A percentile compares a stretch with the other conserved stretches of the same genome.
Evolutionary conservation across 176 grass and related monocot species (phyloP).

Genomic region (Juncus effusus): DNA sequence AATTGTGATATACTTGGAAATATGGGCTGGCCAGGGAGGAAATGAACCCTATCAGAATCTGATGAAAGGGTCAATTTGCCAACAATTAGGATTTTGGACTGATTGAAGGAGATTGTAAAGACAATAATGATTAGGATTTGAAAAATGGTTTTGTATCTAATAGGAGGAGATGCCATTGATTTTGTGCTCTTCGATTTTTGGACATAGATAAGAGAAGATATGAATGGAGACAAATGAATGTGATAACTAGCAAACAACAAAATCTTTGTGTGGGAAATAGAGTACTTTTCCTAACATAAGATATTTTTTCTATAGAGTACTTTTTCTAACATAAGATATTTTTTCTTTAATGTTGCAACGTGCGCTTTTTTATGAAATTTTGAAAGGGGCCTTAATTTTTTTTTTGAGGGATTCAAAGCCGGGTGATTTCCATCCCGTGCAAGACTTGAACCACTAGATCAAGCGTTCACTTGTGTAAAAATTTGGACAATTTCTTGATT

Average conservation of each 20-base stretch:
- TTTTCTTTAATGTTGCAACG: too few relatives aligned
- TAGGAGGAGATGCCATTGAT: constrained; percentile 13
- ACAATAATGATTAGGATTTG: constrained; percentile 19
- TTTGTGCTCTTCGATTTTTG: not conserved
- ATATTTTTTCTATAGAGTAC: too few relatives aligned
- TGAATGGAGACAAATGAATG: constrained; percentile 18
- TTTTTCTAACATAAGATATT: too few relatives aligned
- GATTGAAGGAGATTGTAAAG: constrained; percentile 6
- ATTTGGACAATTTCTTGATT: too few relatives aligned
- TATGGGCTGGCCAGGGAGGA: constrained; percentile 43
- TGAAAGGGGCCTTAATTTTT: too few relatives aligned
- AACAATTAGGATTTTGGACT: not conserved
- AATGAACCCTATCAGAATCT: constrained; percentile 40
- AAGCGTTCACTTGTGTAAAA: too few relatives aligned
- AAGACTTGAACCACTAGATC: too few relatives aligned
- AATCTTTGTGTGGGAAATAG: too few relatives aligned
- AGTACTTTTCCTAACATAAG: too few relatives aligned
- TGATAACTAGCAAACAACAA: not conserved
- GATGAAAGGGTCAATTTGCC: constrained; percentile 24
- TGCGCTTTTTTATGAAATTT: too few relatives aligned
- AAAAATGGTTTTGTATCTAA: constrained; percentile 3
- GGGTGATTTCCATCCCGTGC: too few relatives aligned
- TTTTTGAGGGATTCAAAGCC: too few relatives aligned
- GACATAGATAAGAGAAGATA: constrained; percentile 1
- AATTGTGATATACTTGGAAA: constrained; percentile 41